Base-by-base conservation (phyloP, 768 basidiomycete species). In the Macrolepiota dolichaula region DNA sequence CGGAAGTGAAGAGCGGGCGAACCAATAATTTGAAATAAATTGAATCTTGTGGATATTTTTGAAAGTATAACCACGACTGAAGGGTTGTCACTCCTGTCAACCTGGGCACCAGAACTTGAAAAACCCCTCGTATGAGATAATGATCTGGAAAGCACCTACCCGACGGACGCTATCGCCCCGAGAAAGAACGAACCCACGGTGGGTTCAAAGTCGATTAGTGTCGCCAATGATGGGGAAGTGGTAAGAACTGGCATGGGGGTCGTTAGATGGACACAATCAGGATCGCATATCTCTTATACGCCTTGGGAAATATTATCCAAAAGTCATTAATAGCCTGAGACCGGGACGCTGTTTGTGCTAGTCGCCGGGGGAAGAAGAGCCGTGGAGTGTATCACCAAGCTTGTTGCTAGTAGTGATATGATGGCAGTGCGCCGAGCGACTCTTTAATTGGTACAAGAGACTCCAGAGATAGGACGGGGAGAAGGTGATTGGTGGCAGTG, bases 11-110 rank as follows among this genome's bases (percentile, higher is more conserved):
- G 3, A 1, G 19, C 4, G 13, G n/a, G 46, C 59, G 13, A 9
- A 51, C 58, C 38, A 60, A 29, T 17, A 53, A 11, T 46, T 60
- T 60, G n/a, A 53, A 7, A 29, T 35, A 24, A 13, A 24, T 12
- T 1, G 51, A 6, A 27, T 60, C 59, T 36, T 53, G 59, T 11
- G 59, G 59, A 29, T 60, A 60, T 36, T 52, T 60, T 15, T 53
- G 59, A 53, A 60, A 53, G 44, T 60, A 60, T 17, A 60, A 29
- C 59, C 59, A 60, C 7, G 51, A 27, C 42, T 60, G 59, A 22
- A 60, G 40, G 32, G 59, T 60, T 11, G 59, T 60, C 11, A 60
- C 29, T 6, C 59, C 59, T 17, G 59, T 35, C 27, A 60, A 17
- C 27, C 58, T 59, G 24, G 3, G 19, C 24, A 3, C 50, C 19